Conservation (phyloP, 2,329 filamentous ascomycete genomes). For the Talaromyces albobiverticillius region DNA sequence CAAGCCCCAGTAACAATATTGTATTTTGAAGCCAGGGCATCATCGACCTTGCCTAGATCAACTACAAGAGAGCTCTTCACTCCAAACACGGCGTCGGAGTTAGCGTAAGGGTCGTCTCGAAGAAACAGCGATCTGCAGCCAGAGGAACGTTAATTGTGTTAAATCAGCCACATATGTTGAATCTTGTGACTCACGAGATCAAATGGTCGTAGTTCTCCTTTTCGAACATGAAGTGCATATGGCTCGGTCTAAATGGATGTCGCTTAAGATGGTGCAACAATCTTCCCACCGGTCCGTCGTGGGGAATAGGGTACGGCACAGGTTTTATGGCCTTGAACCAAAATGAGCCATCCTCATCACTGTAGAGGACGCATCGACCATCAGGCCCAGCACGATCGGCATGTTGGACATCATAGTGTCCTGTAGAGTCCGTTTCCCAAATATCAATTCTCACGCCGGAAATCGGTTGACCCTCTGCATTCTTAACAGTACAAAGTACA, state of each 20-base stretch:
- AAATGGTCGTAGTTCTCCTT: conserved; percentile 74
- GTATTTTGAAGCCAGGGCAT: conserved; percentile 59
- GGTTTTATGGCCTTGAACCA: conserved; percentile 85
- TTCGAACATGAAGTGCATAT: conserved; percentile 81
- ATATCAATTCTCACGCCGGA: conserved; percentile 69
- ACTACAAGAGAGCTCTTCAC: conserved; percentile 76
- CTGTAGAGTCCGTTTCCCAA: conserved; percentile 65
- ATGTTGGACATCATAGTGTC: conserved; percentile 79
- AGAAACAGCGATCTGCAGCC: conserved; percentile 67
- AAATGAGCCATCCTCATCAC: conserved; percentile 69
- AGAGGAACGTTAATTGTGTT: no score
- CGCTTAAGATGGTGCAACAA: conserved; percentile 62
- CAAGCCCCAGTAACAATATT: conserved; percentile 61
- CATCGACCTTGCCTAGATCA: conserved; percentile 53
- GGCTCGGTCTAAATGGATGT: conserved; percentile 73
- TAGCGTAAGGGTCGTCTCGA: conserved; percentile 75
- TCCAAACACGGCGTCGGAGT: conserved; percentile 79
- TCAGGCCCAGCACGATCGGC: conserved; percentile 60
- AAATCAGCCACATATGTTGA: no score
- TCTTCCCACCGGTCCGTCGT: conserved; percentile 78
- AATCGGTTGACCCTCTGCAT: conserved; percentile 62
- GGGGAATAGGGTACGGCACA: conserved; percentile 79
- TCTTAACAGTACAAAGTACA: conserved; percentile 69
- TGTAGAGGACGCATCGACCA: conserved; percentile 67
- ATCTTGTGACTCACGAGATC: conserved; percentile 66